Evolutionary conservation across 2,329 filamentous ascomycete genomes (phyloP).

Genomic region (Ceratocystis albifundus): DNA sequence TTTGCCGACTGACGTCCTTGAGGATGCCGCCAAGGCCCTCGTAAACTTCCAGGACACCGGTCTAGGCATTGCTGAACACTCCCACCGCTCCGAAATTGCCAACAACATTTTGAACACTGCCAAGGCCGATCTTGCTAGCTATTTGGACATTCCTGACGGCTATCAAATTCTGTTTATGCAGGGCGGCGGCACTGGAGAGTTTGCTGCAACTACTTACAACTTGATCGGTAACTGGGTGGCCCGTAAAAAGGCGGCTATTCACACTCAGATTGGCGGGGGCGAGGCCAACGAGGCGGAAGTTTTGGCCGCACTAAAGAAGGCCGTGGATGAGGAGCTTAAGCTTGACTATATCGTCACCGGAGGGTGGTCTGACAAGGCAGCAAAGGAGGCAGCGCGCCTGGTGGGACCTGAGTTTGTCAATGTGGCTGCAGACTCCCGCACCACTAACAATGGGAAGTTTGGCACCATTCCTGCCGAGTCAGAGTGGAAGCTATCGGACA

Average conservation of each 20-base stretch:
- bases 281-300: conserved; percentile 36
- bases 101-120: conserved; percentile 66
- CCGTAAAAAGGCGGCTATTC: conserved; percentile 49
- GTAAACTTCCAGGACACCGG: conserved; percentile 73
- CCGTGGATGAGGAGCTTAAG: conserved; percentile 59
- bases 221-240: conserved; percentile 73
- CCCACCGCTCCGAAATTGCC: conserved; percentile 71
- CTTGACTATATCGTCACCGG: conserved; percentile 87
- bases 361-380: conserved; percentile 77
- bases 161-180: conserved; percentile 88
- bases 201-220: conserved; percentile 75
- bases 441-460: conserved; percentile 66
- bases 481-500: conserved; percentile 60
- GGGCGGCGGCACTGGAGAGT: conserved; percentile 74
- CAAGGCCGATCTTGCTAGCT: conserved; percentile 59
- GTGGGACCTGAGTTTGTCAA: conserved; percentile 72
- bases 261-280: conserved; percentile 40
- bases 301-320: conserved; percentile 46
- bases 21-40: conserved; percentile 63
- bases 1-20: conserved; percentile 69
- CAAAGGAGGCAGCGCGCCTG: conserved; percentile 67
- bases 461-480: conserved; percentile 68
- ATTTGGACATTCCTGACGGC: conserved; percentile 71
- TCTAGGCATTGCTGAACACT: conserved; percentile 79
- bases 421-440: conserved; percentile 56